Conservation (phyloP, 176 grass and related monocot genomes). For the Aegilops sharonensis region DNA sequence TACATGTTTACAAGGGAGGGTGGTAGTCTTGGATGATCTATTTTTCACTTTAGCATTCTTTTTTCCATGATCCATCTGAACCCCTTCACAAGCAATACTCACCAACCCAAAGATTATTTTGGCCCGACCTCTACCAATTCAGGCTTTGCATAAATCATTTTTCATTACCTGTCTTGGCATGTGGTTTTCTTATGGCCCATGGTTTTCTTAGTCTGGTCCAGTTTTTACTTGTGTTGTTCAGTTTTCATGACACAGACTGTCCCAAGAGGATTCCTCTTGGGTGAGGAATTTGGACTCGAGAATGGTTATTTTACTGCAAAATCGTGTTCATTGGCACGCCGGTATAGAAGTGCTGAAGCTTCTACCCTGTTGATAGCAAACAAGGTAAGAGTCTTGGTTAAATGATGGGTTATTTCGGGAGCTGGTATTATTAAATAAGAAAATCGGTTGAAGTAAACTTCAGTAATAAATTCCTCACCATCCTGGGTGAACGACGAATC, state of each 20-base stretch:
- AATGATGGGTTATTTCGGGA: background rate
- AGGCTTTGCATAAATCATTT: slow-evolving; percentile 24
- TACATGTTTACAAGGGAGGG: slow-evolving; percentile 28
- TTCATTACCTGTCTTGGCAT: slow-evolving; percentile 24
- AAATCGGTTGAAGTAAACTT: slow-evolving; percentile 17
- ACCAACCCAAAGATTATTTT: background rate
- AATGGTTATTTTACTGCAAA: slow-evolving; percentile 60
- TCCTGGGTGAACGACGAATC: slow-evolving; percentile 93
- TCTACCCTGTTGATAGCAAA: slow-evolving; percentile 82
- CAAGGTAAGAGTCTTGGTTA: slow-evolving; percentile 34
- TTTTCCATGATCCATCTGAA: background rate
- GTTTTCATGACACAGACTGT: slow-evolving; percentile 21
- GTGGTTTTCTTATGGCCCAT: background rate
- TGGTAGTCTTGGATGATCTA: background rate
- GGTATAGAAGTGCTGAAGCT: slow-evolving; percentile 85
- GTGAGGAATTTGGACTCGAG: slow-evolving; percentile 7
- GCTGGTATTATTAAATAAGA: slow-evolving; percentile 16
- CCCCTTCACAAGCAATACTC: background rate
- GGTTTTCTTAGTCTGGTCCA: slow-evolving; percentile 7
- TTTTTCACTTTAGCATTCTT: background rate
- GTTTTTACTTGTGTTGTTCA: slow-evolving; percentile 28
- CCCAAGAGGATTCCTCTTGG: background rate
- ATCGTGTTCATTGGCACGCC: slow-evolving; percentile 69
- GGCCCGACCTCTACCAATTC: background rate
- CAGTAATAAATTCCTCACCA: slow-evolving; percentile 67